These are phyloP conservation scores for Claviceps arundinis DNA, from an alignment of 2,329 filamentous ascomycete genomes.

Conservation along the genomic window DNA sequence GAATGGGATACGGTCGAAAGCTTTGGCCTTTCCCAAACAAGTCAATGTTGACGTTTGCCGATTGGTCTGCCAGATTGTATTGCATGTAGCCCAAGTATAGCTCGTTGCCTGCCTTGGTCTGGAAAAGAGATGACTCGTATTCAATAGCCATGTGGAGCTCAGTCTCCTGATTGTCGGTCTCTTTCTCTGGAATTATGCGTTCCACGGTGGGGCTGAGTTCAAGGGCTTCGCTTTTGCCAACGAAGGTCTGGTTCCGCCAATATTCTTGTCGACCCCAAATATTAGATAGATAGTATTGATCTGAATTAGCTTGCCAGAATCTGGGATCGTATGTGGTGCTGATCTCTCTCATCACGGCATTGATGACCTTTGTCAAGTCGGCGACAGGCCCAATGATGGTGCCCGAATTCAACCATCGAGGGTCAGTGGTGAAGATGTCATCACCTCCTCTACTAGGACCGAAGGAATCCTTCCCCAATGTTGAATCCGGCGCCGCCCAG, in stretches of 20 bases:
- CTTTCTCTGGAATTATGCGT: constrained; percentile 11
- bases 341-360: constrained; percentile 17
- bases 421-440: constrained; percentile 17
- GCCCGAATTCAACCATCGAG: constrained; percentile 32
- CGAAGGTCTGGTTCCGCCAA: constrained; percentile 19
- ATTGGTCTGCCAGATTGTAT: constrained; percentile 16
- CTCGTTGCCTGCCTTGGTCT: constrained; percentile 24
- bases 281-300: constrained; percentile 30
- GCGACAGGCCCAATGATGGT: constrained; percentile 28
- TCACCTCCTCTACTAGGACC: constrained; percentile 22
- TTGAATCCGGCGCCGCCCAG: constrained; percentile 25
- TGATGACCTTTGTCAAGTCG: constrained; percentile 15
- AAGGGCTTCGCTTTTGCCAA: constrained; percentile 9
- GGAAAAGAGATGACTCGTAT: constrained; percentile 27
- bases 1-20: constrained; percentile 18
- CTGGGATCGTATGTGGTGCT: constrained; percentile 19
- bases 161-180: constrained; percentile 10
- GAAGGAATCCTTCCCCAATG: constrained; percentile 19
- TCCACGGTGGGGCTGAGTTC: constrained; percentile 8
- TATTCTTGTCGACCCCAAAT: constrained; percentile 30
- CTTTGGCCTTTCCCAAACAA: constrained; percentile 12
- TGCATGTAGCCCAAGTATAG: constrained; percentile 20
- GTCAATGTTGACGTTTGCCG: constrained; percentile 12
- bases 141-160: constrained; percentile 26
- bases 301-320: constrained; percentile 26